Base-by-base conservation (phyloP, 345 rosid species). In the Erodium maritimum region DNA sequence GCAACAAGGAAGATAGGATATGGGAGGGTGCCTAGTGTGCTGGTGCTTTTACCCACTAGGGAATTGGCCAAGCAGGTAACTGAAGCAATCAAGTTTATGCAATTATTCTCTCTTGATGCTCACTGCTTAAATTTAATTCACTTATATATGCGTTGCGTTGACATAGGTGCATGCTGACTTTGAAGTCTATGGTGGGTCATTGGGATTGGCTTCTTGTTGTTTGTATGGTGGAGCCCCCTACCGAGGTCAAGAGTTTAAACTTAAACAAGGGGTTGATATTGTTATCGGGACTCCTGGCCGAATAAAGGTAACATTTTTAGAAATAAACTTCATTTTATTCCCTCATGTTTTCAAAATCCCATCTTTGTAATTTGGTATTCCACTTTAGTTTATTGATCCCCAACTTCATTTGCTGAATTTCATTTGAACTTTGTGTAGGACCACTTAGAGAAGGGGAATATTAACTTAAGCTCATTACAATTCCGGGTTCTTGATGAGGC, bases 401-500 rank as follows among this genome's bases (percentile, higher is more conserved):
- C 25, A 42, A 2, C 17, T 1, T 33, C 21, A 16, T 17, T 29
- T 19, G 18, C 34, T 57, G 51, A 58, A 17, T 50, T 67, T 25
- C n/a, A 16, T 45, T 56, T 5, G 23, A 53, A 53, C 57, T 42
- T 55, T 60, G 22, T 65, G 23, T 61, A 94, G 97, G 99, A 94
- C 75, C 96, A 87, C 66, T 70, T 94, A 19, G 95, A 90, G 69
- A 84, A 85, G 75, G 64, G 67, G 50, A 85, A 83, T 69, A 74
- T 87, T 68, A 80, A 90, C 52, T 62, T 94, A 1, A 77, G 84
- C 61, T 73, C 68, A 11, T 71, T 94, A 23, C 82, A 80, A 66
- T 94, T 90, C 67, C 88, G 97, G 58, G 96, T 94, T 20, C 99
- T 94, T 63, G 97, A 94, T 52, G 97, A 94, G 76, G 96, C 97